These are phyloP conservation scores for Diplotaxis tenuifolia DNA, from an alignment of 345 rosid species.

Conservation along the genomic window DNA sequence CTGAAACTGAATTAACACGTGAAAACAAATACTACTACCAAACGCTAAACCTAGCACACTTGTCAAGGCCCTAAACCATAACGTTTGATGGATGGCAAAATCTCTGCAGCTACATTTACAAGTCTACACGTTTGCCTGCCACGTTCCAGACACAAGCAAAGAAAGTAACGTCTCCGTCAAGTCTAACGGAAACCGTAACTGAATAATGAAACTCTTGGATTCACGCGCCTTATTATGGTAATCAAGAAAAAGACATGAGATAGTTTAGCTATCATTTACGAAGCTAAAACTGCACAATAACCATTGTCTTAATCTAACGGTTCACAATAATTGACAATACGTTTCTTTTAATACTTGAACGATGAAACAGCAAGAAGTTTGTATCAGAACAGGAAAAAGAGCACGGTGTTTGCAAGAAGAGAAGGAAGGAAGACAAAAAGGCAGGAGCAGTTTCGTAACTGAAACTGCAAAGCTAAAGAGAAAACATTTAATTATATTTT, in stretches of 20 bases:
- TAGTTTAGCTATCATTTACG: slow-evolving; percentile 18
- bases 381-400: not conserved
- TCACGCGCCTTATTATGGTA: slow-evolving; percentile 10
- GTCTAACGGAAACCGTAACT: not conserved
- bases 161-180: slow-evolving; percentile 14
- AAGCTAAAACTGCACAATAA: not conserved
- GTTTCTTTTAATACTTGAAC: not conserved
- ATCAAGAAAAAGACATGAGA: not conserved
- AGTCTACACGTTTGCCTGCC: slow-evolving; percentile 33
- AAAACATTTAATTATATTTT: not conserved
- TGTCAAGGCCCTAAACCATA: slow-evolving; percentile 4
- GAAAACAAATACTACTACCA: not conserved
- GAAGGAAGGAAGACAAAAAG: slow-evolving; percentile 9
- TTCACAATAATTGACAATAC: slow-evolving; percentile 22
- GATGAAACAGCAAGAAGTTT: slow-evolving; percentile 7
- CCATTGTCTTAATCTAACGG: not conserved
- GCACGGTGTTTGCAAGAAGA: too few relatives aligned
- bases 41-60: not conserved
- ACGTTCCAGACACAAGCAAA: slow-evolving; percentile 27
- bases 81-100: slow-evolving; percentile 19
- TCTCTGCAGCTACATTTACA: slow-evolving; percentile 11
- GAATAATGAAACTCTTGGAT: not conserved
- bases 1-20: not conserved
- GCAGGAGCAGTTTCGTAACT: slow-evolving; percentile 36
- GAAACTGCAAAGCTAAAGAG: slow-evolving; percentile 20